Evolutionary conservation across 208 protist species (phyloP), one percentile per base, ranked within the genome.

Genomic region (Wallacemonas sp.): DNA sequence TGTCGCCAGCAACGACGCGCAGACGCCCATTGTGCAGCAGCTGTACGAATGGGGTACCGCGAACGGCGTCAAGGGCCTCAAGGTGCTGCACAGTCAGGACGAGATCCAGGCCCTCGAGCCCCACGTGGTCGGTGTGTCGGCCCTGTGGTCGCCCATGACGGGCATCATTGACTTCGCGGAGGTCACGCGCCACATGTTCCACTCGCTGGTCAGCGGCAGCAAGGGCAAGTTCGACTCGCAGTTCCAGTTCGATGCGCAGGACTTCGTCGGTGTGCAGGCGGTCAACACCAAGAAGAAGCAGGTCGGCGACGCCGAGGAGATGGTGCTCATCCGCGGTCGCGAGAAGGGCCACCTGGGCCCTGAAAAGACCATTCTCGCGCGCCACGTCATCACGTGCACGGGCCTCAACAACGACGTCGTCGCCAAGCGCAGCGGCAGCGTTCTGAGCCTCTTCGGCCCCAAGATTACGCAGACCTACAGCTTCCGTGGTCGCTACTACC

Each of bases 121-220:
- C 25, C 63, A 82, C 57, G 82, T 97, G 10, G 39, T 12, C 8
- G 89, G 87, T 25, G 65, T 93, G 12, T 67, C 57, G 14, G 94
- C 93, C 22, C 70, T 98, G 32, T 89, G 90, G 70, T 97, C 89
- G 10, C 92, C 91, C 8, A 67, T 73, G 33, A 96, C 94, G 18
- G 94, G 89, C 63, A 96, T 98, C 33, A 64, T 81, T 2, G 89
- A 97, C 76, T 98, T 89, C 57, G 62, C 61, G n/a, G 78, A 77
- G 8, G 88, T 98, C 14, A 81, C 87, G 25, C 70, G 81, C 38
- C 72, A 79, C 48, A 87, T 96, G 80, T 67, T 76, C 23, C 74
- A 81, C 28, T 89, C 96, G 55, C 55, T 97, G 22, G 44, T 69
- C 12, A 46, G 49, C 26, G 61, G 62, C 42, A 41, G 61, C 42